These are phyloP conservation scores for Coniophora puteana DNA, from an alignment of 1,284 basidiomycete species.

Conservation along the genomic window DNA sequence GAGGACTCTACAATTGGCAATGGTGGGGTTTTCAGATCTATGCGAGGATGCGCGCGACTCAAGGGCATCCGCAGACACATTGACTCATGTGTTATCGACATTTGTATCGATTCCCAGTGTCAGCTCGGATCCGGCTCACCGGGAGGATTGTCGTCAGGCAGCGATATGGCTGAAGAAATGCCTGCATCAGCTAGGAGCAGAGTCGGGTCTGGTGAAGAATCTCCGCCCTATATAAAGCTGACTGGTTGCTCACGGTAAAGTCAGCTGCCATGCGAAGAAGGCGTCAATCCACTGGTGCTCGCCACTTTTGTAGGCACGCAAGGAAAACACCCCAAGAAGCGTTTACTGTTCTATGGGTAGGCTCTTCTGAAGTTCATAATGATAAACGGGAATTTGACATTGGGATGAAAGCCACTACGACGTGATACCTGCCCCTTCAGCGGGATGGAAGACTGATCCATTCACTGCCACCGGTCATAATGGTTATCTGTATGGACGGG, in stretches of 20 bases:
- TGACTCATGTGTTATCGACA: constrained; percentile 75
- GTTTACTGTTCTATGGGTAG: constrained; percentile 86
- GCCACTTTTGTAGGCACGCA: constrained; percentile 77
- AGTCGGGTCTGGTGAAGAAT: constrained; percentile 61
- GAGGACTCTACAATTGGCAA: too few relatives aligned
- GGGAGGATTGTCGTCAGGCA: constrained; percentile 90
- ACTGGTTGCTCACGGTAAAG: constrained; percentile 1
- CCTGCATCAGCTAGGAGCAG: constrained; percentile 80
- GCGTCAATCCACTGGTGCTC: constrained; percentile 79
- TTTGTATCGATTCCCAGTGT: constrained; percentile 89
- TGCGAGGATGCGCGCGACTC: too few relatives aligned
- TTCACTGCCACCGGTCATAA: constrained; percentile 83
- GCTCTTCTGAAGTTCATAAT: constrained; percentile 5
- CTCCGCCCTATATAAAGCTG: constrained; percentile 6
- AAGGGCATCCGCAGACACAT: constrained; percentile 46
- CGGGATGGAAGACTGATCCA: constrained; percentile 84
- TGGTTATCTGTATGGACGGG: constrained; percentile 93
- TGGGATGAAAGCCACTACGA: constrained; percentile 77
- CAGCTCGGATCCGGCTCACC: constrained; percentile 61
- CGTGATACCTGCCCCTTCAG: constrained; percentile 74
- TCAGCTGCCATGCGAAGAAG: constrained; percentile 63
- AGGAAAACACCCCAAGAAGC: constrained; percentile 50
- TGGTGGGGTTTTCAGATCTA: too few relatives aligned
- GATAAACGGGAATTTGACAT: constrained; percentile 1
- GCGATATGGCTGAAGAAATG: constrained; percentile 90